Evolutionary conservation across 2,329 filamentous ascomycete genomes (phyloP), one percentile per base, ranked within the genome.

Genomic region (Metarhizium rileyi): DNA sequence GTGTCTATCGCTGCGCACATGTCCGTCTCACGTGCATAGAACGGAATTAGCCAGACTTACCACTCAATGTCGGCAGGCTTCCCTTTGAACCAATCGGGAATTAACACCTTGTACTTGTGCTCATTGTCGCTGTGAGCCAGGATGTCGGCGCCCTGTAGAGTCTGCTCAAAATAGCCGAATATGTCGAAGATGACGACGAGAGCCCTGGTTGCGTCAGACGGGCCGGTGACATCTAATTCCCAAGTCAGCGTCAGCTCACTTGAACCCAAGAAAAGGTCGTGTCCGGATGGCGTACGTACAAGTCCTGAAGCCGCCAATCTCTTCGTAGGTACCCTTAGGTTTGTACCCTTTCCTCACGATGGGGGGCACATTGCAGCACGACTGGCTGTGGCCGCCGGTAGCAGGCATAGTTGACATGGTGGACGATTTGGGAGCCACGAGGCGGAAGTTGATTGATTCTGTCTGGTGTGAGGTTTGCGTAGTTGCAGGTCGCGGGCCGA

Each of bases 71-170:
- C 67, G 59, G 69, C 70, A 2, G 87, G 85, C 56, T 79, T 75
- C 64, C 87, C 90, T 52, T 86, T 78, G 72, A 95, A 95, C 76
- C 87, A 91, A 70, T 96, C 90, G 26, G 90, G 90, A 55, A 96
- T 90, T 69, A 90, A 90, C 57, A 95, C 87, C 58, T 82, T 83
- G 73, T 94, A 93, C 61, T 86, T 80, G 65, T 71, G 78, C 67
- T 70, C 76, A 65, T 71, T 62, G 59, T 78, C 73, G 53, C 73
- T 71, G 43, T 69, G 70, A 42, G 79, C 73, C 23, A 85, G 70
- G 57, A 80, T 86, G 59, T 88, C 84, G 54, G 81, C 81, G 23
- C 83, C 84, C 64, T 87, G 83, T 10, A 86, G 54, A 3, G 83
- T 83, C 66, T 87, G 84, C 23, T 79, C 76, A 60, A 78, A 85